Base-by-base conservation (phyloP, 768 basidiomycete genomes). In the Amanita exitialis region DNA sequence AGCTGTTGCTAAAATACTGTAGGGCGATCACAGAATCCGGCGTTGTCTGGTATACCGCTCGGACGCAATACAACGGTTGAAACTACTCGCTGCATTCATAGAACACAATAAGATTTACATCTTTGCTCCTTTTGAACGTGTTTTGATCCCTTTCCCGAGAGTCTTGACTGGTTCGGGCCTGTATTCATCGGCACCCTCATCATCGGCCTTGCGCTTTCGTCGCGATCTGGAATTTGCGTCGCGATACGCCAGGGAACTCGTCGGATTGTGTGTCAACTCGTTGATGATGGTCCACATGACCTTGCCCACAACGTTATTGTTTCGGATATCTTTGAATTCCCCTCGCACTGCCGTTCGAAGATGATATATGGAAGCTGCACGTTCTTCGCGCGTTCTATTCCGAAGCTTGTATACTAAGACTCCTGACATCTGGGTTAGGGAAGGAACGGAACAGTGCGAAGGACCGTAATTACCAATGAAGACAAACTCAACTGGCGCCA, bases 1-100 rank as follows among this genome's bases (percentile, higher is more conserved):
- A 84, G 63, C 62, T 95, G 55, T 68, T 96, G 35, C 76, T 90
- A 38, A 97, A 92, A 68, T 89, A 86, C 60, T 89, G 89, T 32
- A 73, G 94, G 42, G 78, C 87, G 2, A 75, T 82, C 38, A 88
- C 83, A 47, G 84, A 87, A 47, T 60, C 72, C 0, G 72, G 78
- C 9, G 85, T 84, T 0, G 63, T 78, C 32, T 87, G 80, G 76
- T 95, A 91, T 64, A 87, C 84, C 1, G 76, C 86, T 1, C 70
- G 86, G 55, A 77, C 74, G 27, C 78, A 79, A 59, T 81, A 82
- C 59, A 78, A 66, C 60, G 73, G 70, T 6, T 52, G 44, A 52
- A 27, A 30, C 9, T 6, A 28, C 15, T 43, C 41, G 18, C 7
- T 37, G 28, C 38, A 28, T 9, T 46, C 44, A 43, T 18, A 49